phyloP scores from a whole-genome alignment of 2,329 filamentous ascomycete genomes.

The Pyrenochaeta sp. region DNA sequence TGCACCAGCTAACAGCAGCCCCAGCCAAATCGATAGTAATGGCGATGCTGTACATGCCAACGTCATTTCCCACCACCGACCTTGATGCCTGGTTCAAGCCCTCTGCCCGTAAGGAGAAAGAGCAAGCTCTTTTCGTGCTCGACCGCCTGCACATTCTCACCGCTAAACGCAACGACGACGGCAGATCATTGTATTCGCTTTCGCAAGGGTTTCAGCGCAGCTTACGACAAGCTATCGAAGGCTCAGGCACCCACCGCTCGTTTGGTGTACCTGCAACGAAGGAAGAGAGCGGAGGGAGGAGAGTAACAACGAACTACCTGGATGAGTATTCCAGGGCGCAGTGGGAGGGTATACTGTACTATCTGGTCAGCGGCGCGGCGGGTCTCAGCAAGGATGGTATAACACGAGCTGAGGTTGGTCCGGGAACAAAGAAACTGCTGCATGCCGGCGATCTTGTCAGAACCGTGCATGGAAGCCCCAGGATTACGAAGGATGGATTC shows the following conservation, averaged over 20 bases:
- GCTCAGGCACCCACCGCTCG: slow-evolving; percentile 83
- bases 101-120: slow-evolving; percentile 74
- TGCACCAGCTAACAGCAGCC: slow-evolving; percentile 6
- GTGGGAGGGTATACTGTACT: slow-evolving; percentile 97
- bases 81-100: slow-evolving; percentile 88
- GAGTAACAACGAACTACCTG: slow-evolving; percentile 75
- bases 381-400: slow-evolving; percentile 47
- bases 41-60: slow-evolving; percentile 89
- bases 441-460: slow-evolving; percentile 83
- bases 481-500: slow-evolving; percentile 92
- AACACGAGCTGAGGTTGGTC: slow-evolving; percentile 57
- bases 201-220: slow-evolving; percentile 84
- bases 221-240: slow-evolving; percentile 85
- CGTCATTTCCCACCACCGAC: slow-evolving; percentile 78
- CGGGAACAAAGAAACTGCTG: slow-evolving; percentile 82
- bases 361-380: slow-evolving; percentile 83
- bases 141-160: slow-evolving; percentile 86
- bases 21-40: slow-evolving; percentile 94
- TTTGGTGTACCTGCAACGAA: slow-evolving; percentile 86
- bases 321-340: slow-evolving; percentile 87
- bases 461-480: slow-evolving; percentile 62
- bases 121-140: slow-evolving; percentile 83
- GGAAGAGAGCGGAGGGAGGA: slow-evolving; percentile 66
- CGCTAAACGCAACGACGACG: slow-evolving; percentile 61
- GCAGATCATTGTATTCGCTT: slow-evolving; percentile 76